Evolutionary conservation across 225 moss, liverwort and hornwort species (phyloP), one percentile per base, ranked within the genome.

Genomic region (Thuidium tamariscinum): DNA sequence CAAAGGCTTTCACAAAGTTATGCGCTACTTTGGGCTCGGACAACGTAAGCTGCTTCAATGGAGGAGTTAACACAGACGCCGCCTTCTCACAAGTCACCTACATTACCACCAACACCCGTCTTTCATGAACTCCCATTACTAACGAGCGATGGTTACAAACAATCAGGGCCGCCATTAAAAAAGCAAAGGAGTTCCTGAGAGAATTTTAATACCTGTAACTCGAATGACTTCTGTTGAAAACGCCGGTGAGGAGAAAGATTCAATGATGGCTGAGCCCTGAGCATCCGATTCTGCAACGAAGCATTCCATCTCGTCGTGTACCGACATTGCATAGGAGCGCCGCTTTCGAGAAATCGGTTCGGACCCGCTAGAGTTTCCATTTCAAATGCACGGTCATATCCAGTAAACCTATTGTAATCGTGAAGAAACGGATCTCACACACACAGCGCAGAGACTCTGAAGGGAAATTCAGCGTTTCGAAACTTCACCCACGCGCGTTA

Each of bases 11-110:
- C 16, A 93, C 98, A 66, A 88, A 85, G 25, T 82, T 88, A 65
- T 93, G 88, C 83, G 78, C 90, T 82, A 95, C 88, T 77, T 91
- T 84, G 3, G 98, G 98, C 93, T 97, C 97, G 37, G 82, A 68
- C 81, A 92, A 32, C 16, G 98, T 99, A 1, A 99, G 95, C 90
- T 97, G 98, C 70, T 86, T 90, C 89, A 96, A 88, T 55, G 95
- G 96, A 71, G 95, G 95, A 77, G 92, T 91, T 54, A 93, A 81
- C 52, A 93, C 86, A 10, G 90, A 81, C 36, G 93, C 89, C 78
- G 91, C 89, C 83, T 85, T 91, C 91, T 91, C 89, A 82, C 92
- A 93, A 4, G 73, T 88, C 80, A 96, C 95, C 94, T 91, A 89
- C 84, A 90, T 63, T 55, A 52, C 51, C 74, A 63, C 17, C 54